Evolutionary conservation across 1,284 basidiomycete species (phyloP).

Genomic region (Papiliotrema laurentii): DNA sequence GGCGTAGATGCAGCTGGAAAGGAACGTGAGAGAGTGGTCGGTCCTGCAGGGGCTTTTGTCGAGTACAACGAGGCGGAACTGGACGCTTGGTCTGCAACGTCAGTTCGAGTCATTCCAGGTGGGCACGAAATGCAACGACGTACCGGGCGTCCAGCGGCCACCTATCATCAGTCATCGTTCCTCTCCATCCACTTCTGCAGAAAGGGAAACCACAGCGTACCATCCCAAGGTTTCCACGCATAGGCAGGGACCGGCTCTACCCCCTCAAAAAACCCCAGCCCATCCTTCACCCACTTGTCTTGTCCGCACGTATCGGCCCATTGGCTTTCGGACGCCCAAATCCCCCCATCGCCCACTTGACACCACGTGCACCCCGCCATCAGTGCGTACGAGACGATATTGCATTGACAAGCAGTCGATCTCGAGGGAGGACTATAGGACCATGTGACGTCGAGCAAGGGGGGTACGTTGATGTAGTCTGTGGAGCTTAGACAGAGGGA

Average conservation of each 20-base stretch:
- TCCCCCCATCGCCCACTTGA: slow-evolving; percentile 2
- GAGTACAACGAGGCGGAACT: slow-evolving; percentile 5
- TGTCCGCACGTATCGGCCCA: slow-evolving; percentile 3
- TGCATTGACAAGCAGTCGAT: slow-evolving; percentile 7
- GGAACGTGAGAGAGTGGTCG: slow-evolving; percentile 8
- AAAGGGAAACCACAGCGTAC: not conserved
- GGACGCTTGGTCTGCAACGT: slow-evolving; percentile 4
- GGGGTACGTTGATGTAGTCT: slow-evolving; percentile 11
- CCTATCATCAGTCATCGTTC: not conserved
- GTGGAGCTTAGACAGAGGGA: slow-evolving; percentile 9
- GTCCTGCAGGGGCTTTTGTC: not conserved
- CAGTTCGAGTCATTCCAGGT: not conserved
- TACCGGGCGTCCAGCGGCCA: slow-evolving; percentile 3
- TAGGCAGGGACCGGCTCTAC: slow-evolving; percentile 2
- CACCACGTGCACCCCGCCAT: slow-evolving; percentile 15
- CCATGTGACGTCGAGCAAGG: slow-evolving; percentile 8
- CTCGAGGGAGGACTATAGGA: slow-evolving; percentile 3
- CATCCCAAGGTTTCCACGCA: slow-evolving; percentile 12
- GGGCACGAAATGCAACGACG: not conserved
- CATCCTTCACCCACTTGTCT: not conserved
- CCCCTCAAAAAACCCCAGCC: slow-evolving; percentile 5
- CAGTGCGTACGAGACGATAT: slow-evolving; percentile 6
- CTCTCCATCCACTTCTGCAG: too few species aligned
- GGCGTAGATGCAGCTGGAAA: slow-evolving; percentile 1
- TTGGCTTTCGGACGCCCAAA: slow-evolving; percentile 1